Evolutionary conservation across 768 basidiomycete genomes (phyloP), one percentile per base, ranked within the genome.

Genomic region (Auriscalpium orientale): DNA sequence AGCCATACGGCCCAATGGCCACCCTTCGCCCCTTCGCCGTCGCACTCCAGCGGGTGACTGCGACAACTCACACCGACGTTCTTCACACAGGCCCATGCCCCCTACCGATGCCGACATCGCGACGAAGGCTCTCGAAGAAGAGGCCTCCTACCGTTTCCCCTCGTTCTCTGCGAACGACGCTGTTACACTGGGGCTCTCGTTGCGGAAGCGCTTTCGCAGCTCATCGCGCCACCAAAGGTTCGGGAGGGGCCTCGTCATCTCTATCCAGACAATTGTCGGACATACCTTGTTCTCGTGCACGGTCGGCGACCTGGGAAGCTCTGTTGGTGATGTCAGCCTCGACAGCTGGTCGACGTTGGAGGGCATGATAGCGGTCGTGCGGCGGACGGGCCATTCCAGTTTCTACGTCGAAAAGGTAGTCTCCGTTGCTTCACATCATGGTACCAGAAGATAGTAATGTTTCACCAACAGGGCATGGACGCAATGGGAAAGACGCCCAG

Each of bases 321-420:
- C 68, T 16, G 75, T 83, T 40, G 84, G 84, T 13, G 89, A 90
- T 69, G 85, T 90, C 59, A 87, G 84, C 61, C 67, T 90, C 64
- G 89, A 92, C 65, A 87, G 86, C 61, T 92, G 90, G 90, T 69
- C 79, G 34, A 81, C 80, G 64, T 65, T 91, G 46, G 87, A 91
- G 70, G 83, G 85, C 44, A 91, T 91, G 85, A 75, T 91, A 60
- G 81, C 79, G 43, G 84, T 90, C 22, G 89, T 90, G 47, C 80
- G 78, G 62, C 77, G 88, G 57, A 91, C 89, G 16, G 89, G 90
- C 2, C 90, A 91, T 66, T 89, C 88, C 8, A 89, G 85, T 61
- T 91, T 76, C 68, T 92, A 92, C 68, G 87, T 92, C 9, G 89
- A 91, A 66, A 91, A 90, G 66, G n/a, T n/a, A n/a, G n/a, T n/a